These are phyloP conservation scores for Metahyphopichia silvanorum DNA, from an alignment of 805 yeast species.

Conservation along the genomic window DNA sequence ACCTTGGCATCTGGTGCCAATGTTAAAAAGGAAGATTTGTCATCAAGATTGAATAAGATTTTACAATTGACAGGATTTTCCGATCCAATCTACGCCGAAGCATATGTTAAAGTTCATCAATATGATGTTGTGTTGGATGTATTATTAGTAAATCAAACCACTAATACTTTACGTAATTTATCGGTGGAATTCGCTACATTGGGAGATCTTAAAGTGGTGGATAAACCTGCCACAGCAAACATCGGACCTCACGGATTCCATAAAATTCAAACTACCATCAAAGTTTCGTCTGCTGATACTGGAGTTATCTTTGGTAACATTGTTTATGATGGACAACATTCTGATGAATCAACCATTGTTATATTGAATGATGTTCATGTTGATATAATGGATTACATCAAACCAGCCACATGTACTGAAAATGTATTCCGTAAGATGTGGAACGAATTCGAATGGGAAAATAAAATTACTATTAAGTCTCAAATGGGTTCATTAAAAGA, in stretches of 20 bases:
- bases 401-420: constrained; percentile 90
- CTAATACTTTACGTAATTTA: constrained; percentile 82
- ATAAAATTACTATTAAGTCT: constrained; percentile 86
- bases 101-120: constrained; percentile 92
- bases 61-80: constrained; percentile 97
- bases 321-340: constrained; percentile 93
- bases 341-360: constrained; percentile 84
- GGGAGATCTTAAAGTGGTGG: constrained; percentile 94
- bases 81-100: constrained; percentile 98
- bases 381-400: constrained; percentile 95
- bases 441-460: constrained; percentile 99
- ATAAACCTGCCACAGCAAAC: constrained; percentile 83
- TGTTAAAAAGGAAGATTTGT: constrained; percentile 53
- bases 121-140: constrained; percentile 95
- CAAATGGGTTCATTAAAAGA: constrained; percentile 63
- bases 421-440: constrained; percentile 94
- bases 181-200: constrained; percentile 93
- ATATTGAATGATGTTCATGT: constrained; percentile 92
- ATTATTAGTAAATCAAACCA: constrained; percentile 90
- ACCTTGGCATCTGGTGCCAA: constrained; percentile 48
- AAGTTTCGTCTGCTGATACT: constrained; percentile 95
- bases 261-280: constrained; percentile 81
- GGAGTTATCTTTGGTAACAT: constrained; percentile 98
- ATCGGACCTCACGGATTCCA: constrained; percentile 98
- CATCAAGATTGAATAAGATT: constrained; percentile 82